A percentile compares a stretch with the other conserved stretches of the same genome.
These are phyloP conservation scores for Lavandula angustifolia DNA, from an alignment of 257 asterid genomes.

Conservation along the genomic window DNA sequence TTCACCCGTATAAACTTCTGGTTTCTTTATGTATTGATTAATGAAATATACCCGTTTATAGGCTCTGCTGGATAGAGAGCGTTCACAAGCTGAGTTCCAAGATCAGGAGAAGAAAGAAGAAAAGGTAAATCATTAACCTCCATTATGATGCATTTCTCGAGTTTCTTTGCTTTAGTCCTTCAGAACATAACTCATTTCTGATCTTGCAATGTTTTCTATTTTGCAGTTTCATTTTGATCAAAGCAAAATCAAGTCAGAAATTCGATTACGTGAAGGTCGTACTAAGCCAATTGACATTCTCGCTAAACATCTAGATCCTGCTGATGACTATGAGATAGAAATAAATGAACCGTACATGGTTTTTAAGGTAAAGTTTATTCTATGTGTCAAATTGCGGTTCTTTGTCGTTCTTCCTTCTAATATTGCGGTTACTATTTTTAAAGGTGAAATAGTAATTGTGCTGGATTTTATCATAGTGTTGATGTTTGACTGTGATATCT, in stretches of 20 bases:
- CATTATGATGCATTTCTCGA: constrained; percentile 20
- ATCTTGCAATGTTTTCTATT: constrained; percentile 26
- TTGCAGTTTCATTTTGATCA: constrained; percentile 94
- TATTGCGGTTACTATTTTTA: neutral
- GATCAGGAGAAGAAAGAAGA: constrained; percentile 99
- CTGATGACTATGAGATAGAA: constrained; percentile 77
- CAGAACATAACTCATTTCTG: constrained; percentile 20
- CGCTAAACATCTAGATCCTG: constrained; percentile 82
- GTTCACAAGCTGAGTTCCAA: constrained; percentile 95
- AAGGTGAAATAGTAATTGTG: neutral
- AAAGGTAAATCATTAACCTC: constrained; percentile 50
- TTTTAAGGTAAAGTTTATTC: constrained; percentile 53
- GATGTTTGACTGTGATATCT: too few species aligned
- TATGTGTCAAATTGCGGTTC: constrained; percentile 12
- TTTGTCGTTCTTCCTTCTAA: constrained; percentile 11
- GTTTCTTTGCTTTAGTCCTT: neutral
- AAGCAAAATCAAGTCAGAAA: constrained; percentile 91
- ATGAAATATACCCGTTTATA: constrained; percentile 31
- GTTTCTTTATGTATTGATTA: neutral
- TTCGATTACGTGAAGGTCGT: constrained; percentile 92
- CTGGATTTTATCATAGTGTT: constrained; percentile 16
- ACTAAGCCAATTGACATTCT: constrained; percentile 88
- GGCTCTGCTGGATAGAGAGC: constrained; percentile 90
- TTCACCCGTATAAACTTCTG: constrained; percentile 5
- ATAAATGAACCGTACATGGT: constrained; percentile 89